A percentile compares a stretch with the other conserved stretches of the same genome.
Conservation (phyloP, 2,329 filamentous ascomycete species). For the Claviceps sp. region DNA sequence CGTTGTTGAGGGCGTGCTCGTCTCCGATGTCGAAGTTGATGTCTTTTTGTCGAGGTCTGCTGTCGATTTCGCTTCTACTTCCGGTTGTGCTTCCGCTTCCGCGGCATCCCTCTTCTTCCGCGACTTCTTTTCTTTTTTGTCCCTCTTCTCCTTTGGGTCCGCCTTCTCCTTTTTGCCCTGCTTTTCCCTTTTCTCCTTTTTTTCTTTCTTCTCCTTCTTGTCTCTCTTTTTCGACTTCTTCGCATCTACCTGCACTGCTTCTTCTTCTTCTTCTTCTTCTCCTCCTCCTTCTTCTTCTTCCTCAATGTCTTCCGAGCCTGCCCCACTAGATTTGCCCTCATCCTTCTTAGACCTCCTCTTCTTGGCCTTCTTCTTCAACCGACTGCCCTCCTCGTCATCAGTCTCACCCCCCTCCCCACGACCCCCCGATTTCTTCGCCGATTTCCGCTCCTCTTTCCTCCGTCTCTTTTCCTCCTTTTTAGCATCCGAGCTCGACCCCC, state of each 20-base stretch:
- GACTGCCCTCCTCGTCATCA: slow-evolving; percentile 20
- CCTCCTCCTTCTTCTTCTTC: slow-evolving; percentile 8
- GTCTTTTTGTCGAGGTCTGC: slow-evolving; percentile 10
- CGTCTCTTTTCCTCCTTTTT: slow-evolving; percentile 23
- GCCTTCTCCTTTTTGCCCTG: slow-evolving; percentile 22
- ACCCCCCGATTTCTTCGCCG: slow-evolving; percentile 14
- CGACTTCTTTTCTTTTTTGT: slow-evolving; percentile 30
- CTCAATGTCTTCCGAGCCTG: slow-evolving; percentile 10
- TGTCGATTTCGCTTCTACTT: slow-evolving; percentile 30
- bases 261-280: no score
- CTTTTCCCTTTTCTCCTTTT: background rate
- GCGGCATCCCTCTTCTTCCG: slow-evolving; percentile 29
- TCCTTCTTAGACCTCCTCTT: slow-evolving; percentile 22
- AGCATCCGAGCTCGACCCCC: slow-evolving; percentile 3
- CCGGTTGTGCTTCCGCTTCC: slow-evolving; percentile 33
- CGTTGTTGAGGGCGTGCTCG: slow-evolving; percentile 25
- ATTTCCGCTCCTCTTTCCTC: slow-evolving; percentile 22
- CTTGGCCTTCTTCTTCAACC: slow-evolving; percentile 27
- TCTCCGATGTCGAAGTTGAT: slow-evolving; percentile 17
- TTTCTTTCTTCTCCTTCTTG: slow-evolving; percentile 18
- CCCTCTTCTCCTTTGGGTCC: slow-evolving; percentile 26
- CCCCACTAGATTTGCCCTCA: slow-evolving; percentile 11
- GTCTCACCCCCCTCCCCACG: slow-evolving; percentile 9
- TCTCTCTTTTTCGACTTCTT: slow-evolving; percentile 25
- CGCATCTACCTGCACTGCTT: slow-evolving; percentile 7